Conservation (phyloP, 768 basidiomycete species). For the Amanita molliuscula region DNA sequence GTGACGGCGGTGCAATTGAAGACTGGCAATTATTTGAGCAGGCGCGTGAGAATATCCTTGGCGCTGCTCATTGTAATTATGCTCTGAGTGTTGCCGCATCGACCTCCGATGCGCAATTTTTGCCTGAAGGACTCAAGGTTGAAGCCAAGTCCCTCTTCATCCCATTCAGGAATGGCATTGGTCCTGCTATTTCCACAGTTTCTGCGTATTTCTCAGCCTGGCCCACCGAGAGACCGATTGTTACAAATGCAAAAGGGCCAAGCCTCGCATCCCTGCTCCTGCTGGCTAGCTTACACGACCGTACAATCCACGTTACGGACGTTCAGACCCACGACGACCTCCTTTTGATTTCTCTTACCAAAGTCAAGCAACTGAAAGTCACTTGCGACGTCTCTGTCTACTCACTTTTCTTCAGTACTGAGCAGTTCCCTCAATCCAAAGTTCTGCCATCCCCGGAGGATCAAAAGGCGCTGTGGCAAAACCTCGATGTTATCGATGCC, state of each 20-base stretch:
- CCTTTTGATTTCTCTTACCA: conserved; percentile 85
- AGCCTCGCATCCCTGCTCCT: conserved; percentile 90
- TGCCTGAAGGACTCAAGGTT: conserved; percentile 68
- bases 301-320: conserved; percentile 85
- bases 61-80: conserved; percentile 77
- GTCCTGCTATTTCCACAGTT: conserved; percentile 59
- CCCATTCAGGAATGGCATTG: conserved; percentile 44
- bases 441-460: conserved; percentile 66
- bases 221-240: conserved; percentile 86
- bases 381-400: conserved; percentile 95
- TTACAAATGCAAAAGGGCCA: conserved; percentile 87
- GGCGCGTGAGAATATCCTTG: conserved; percentile 53
- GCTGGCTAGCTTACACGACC: conserved; percentile 84
- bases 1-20: conserved; percentile 48
- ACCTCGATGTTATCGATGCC: conserved; percentile 74
- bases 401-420: conserved; percentile 77
- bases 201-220: conserved; percentile 86
- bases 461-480: conserved; percentile 79
- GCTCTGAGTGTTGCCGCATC: conserved; percentile 75
- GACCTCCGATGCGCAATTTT: conserved; percentile 43
- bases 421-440: conserved; percentile 56
- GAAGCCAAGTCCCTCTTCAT: conserved; percentile 85
- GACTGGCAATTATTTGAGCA: conserved; percentile 60
- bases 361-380: conserved; percentile 86
- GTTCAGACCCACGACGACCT: conserved; percentile 83